Evolutionary conservation across 2,329 filamentous ascomycete genomes (phyloP), one percentile per base, ranked within the genome.

Genomic region (Venturiaceae sp.): DNA sequence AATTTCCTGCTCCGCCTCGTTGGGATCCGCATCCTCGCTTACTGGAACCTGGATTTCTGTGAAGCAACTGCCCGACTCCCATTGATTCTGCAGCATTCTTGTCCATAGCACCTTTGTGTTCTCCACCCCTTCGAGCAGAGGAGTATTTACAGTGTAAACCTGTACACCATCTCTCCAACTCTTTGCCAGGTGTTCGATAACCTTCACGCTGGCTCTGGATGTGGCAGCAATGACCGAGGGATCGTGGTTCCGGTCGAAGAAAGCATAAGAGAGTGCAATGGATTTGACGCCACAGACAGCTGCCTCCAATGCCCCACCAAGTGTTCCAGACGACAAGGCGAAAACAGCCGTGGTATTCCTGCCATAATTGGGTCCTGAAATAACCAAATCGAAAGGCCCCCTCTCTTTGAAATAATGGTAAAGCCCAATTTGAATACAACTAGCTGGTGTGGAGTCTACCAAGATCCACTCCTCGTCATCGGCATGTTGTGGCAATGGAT

Each of bases 141-240:
- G 92, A 8, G 97, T 87, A 68, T 97, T 97, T 64, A 97, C 85
- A 53, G 82, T 88, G 72, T 96, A 97, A n/a, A 97, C 74, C 68
- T 95, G 90, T 5, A 89, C 85, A 60, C 80, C 80, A 33, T 77
- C 72, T 28, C 70, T 82, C 87, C 90, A 96, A 65, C 81, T 85
- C 21, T 55, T 37, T 4, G 28, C 37, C 6, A 99, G 77, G 62
- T 90, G 82, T 70, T 96, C 87, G 62, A 96, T 86, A 26, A 97
- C 79, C 62, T 80, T 81, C 26, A 94, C 85, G 26, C 85, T 84
- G 65, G 92, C 85, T 47, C 82, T 77, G 37, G 85, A 89, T 2
- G 90, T 91, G 53, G 83, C 88, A 33, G 83, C 81, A 60, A 97
- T 92, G 64, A 96, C 84, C 26, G 80, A 79, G 1, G 88, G 86